Evolutionary conservation across 78 protist genomes (phyloP).

Genomic region (Speleostelium caveatum): DNA sequence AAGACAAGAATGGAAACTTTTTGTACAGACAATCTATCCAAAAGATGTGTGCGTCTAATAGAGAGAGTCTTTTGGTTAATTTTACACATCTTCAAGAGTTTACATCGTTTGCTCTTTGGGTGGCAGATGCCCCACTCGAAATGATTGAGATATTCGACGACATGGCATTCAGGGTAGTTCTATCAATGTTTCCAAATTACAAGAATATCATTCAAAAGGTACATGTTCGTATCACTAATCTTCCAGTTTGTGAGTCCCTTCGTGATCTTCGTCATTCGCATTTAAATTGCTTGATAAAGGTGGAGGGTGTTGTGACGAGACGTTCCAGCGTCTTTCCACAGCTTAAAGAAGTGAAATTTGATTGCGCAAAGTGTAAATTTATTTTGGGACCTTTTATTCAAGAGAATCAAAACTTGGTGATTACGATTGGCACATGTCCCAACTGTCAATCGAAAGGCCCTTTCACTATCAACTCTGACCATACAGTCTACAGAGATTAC

Average conservation of each 20-base stretch:
- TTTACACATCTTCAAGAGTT: conserved; percentile 56
- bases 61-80: conserved; percentile 71
- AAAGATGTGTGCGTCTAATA: conserved; percentile 57
- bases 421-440: conserved; percentile 66
- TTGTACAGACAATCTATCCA: conserved; percentile 43
- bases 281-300: conserved; percentile 91
- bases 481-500: conserved; percentile 97
- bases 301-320: conserved; percentile 98
- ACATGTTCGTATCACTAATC: conserved; percentile 95
- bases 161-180: conserved; percentile 54
- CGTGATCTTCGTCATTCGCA: conserved; percentile 95
- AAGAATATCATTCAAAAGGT: conserved; percentile 52
- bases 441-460: conserved; percentile 89
- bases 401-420: conserved; percentile 36
- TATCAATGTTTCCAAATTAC: conserved; percentile 39
- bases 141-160: conserved; percentile 94
- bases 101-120: conserved; percentile 85
- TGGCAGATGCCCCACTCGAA: conserved; percentile 93
- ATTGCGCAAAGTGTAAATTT: conserved; percentile 92
- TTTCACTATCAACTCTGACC: conserved; percentile 88
- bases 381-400: conserved; percentile 89
- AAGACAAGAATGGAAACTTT: background rate
- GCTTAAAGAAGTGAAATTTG: conserved; percentile 87
- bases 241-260: conserved; percentile 93
- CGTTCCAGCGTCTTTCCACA: conserved; percentile 98